phyloP scores from a whole-genome alignment of 164 flowering plant genomes.

The Cinnamomum chago region DNA sequence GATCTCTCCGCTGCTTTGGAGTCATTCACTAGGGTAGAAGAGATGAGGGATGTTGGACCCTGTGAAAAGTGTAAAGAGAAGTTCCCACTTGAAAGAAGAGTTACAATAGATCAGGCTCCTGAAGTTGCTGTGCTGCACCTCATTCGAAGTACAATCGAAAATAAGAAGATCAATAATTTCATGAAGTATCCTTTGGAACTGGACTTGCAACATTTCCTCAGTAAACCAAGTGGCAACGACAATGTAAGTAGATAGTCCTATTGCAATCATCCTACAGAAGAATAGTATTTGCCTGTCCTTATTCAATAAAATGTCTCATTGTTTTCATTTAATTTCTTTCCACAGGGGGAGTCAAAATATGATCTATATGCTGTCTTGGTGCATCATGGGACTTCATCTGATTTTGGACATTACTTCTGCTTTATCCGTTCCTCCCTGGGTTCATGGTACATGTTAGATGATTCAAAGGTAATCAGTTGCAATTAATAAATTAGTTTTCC shows the following conservation, averaged over 20 bases:
- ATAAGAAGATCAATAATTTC: constrained; percentile 63
- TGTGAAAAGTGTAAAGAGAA: constrained; percentile 71
- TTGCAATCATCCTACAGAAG: not conserved
- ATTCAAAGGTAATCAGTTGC: constrained; percentile 53
- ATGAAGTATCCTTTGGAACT: constrained; percentile 68
- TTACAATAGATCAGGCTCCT: constrained; percentile 60
- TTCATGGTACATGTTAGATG: constrained; percentile 75
- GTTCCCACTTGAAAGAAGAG: constrained; percentile 68
- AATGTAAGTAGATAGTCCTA: constrained; percentile 36
- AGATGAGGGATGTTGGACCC: constrained; percentile 46
- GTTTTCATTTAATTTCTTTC: not conserved
- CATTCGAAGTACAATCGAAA: constrained; percentile 72
- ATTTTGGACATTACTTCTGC: constrained; percentile 78
- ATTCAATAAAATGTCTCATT: too few relatives aligned
- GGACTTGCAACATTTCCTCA: constrained; percentile 61
- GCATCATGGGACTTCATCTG: constrained; percentile 51
- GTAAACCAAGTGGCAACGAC: constrained; percentile 14
- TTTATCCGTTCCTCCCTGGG: constrained; percentile 61
- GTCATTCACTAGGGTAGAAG: constrained; percentile 80
- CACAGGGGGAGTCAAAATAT: constrained; percentile 53
- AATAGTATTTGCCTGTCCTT: too few relatives aligned
- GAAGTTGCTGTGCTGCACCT: constrained; percentile 69
- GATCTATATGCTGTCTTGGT: constrained; percentile 80
- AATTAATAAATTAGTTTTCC: not conserved
- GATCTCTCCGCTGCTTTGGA: constrained; percentile 58